phyloP scores from a whole-genome alignment of 805 yeast species.

The Pichia pseudocactophila region DNA sequence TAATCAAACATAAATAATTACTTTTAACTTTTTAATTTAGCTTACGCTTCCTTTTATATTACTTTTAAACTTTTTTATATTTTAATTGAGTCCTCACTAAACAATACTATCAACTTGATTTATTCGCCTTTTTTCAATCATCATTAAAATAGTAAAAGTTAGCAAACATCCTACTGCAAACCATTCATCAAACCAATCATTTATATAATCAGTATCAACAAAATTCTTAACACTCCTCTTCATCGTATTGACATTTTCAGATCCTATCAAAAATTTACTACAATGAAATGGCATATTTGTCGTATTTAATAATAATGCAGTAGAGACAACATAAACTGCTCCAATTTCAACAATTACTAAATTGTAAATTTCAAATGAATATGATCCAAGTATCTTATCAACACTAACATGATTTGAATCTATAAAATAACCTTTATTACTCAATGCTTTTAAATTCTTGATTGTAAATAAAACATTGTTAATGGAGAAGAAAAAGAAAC shows the following conservation, averaged over 20 bases:
- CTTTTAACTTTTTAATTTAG: conserved; percentile 1
- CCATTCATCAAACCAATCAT: conserved; percentile 44
- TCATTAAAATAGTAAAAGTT: conserved; percentile 22
- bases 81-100: not conserved
- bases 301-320: conserved; percentile 40
- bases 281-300: conserved; percentile 36
- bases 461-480: conserved; percentile 57
- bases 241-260: not conserved
- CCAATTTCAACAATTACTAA: conserved; percentile 28
- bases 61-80: not conserved
- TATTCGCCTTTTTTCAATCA: too few species aligned
- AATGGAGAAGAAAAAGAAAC: conserved; percentile 52
- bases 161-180: conserved; percentile 36
- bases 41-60: not conserved
- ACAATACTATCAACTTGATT: too few species aligned
- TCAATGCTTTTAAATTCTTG: conserved; percentile 34
- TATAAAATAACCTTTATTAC: conserved; percentile 10
- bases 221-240: conserved; percentile 2
- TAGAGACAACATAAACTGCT: conserved; percentile 44
- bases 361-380: not conserved
- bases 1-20: not conserved
- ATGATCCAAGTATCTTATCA: not conserved
- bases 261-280: conserved; percentile 24
- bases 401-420: too few species aligned
- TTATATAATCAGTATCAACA: conserved; percentile 32